Percentiles rank a stretch among this genome's conserved stretches.
Evolutionary conservation across 2,329 filamentous ascomycete species (phyloP).

Genomic region (Alternaria burnsii): DNA sequence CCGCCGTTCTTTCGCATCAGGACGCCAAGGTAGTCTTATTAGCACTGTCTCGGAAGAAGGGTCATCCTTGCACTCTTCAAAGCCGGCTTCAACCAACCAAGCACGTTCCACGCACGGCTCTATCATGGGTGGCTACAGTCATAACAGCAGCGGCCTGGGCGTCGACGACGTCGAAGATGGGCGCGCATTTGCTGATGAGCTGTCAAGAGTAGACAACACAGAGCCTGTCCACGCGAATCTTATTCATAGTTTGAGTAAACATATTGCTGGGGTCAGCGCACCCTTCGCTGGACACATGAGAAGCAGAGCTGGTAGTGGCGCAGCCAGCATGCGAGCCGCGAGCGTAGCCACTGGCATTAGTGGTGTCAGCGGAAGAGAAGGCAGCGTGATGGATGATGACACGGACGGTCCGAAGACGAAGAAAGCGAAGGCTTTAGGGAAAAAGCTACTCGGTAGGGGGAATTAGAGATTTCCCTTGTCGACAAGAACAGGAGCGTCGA

Average conservation of each 20-base stretch:
- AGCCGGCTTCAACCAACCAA: conserved; percentile 24
- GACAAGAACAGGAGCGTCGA: neutral
- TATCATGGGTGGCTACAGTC: conserved; percentile 31
- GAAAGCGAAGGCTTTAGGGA: conserved; percentile 26
- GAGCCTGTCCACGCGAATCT: conserved; percentile 46
- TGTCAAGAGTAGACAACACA: conserved; percentile 47
- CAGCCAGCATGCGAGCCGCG: conserved; percentile 23
- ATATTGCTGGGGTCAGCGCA: conserved; percentile 41
- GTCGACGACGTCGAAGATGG: conserved; percentile 40
- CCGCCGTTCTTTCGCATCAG: conserved; percentile 43
- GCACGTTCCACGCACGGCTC: conserved; percentile 34
- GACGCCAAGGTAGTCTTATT: conserved; percentile 40
- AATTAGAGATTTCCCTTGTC: conserved; percentile 7
- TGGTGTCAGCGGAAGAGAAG: conserved; percentile 9
- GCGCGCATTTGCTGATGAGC: conserved; percentile 48
- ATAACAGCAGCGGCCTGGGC: conserved; percentile 24
- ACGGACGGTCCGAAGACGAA: conserved; percentile 22
- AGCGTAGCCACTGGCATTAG: conserved; percentile 16
- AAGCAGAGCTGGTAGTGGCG: conserved; percentile 19
- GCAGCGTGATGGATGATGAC: neutral
- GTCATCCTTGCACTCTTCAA: conserved; percentile 26
- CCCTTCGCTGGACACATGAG: conserved; percentile 34
- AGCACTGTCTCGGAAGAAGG: conserved; percentile 42
- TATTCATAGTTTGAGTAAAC: conserved; percentile 44
- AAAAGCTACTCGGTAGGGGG: conserved; percentile 25